These are phyloP conservation scores for Pholiota conissans DNA, from an alignment of 768 basidiomycete genomes.

Conservation along the genomic window DNA sequence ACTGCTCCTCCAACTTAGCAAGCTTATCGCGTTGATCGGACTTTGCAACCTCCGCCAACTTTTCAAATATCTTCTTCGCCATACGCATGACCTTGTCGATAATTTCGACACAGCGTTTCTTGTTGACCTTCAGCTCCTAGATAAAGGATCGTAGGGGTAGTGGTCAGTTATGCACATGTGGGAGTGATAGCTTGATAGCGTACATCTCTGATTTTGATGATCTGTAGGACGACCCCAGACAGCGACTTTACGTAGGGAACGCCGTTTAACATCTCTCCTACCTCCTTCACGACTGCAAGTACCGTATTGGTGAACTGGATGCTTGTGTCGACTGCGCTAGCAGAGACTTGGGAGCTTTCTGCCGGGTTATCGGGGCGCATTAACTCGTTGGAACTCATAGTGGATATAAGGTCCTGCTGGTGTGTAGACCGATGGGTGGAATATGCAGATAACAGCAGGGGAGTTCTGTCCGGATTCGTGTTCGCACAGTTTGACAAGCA, in stretches of 20 bases:
- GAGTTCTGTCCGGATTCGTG: too few species aligned
- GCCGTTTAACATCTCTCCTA: not conserved
- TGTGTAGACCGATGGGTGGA: too few species aligned
- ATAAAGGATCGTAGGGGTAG: not conserved
- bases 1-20: not conserved
- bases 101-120: not conserved
- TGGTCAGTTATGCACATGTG: too few species aligned
- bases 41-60: not conserved
- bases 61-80: not conserved
- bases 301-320: not conserved
- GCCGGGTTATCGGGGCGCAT: too few species aligned
- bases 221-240: not conserved
- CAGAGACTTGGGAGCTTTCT: too few species aligned
- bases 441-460: too few species aligned
- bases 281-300: not conserved
- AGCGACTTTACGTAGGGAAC: not conserved
- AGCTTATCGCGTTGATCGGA: not conserved
- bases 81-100: not conserved
- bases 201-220: not conserved
- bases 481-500: not conserved
- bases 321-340: not conserved
- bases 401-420: too few species aligned
- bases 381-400: too few species aligned
- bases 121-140: not conserved
- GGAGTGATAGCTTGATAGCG: not conserved